Conservation (phyloP, 2,329 filamentous ascomycete species). For the Bertia moriformis region DNA sequence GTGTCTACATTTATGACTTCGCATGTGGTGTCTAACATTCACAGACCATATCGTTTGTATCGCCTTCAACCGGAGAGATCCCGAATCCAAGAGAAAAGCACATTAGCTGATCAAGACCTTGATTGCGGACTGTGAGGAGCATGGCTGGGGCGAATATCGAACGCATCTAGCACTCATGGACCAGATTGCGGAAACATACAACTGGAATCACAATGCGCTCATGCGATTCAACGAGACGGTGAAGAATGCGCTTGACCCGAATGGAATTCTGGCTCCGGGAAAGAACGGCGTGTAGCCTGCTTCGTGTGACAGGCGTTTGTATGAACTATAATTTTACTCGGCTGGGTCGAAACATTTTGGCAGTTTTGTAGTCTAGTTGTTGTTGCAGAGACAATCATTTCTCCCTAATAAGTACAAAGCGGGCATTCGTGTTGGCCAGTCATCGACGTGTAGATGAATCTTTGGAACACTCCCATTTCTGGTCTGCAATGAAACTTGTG, state of each 20-base stretch:
- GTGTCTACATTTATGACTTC: not conserved
- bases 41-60: constrained; percentile 23
- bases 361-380: no score
- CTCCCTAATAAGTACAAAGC: no score
- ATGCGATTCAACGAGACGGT: constrained; percentile 20
- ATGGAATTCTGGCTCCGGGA: constrained; percentile 28
- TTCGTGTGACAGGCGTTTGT: constrained; percentile 8
- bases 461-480: no score
- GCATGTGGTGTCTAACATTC: not conserved
- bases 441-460: no score
- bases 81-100: constrained; percentile 13
- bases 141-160: constrained; percentile 23
- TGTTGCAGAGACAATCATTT: no score
- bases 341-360: constrained; percentile 12
- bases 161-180: constrained; percentile 23
- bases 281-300: constrained; percentile 28
- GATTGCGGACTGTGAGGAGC: constrained; percentile 16
- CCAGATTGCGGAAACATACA: constrained; percentile 21
- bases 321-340: constrained; percentile 5
- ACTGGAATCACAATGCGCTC: constrained; percentile 18
- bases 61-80: constrained; percentile 23
- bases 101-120: constrained; percentile 17
- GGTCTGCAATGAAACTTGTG: no score
- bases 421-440: no score
- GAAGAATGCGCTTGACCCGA: constrained; percentile 23